Evolutionary conservation across 2,329 filamentous ascomycete genomes (phyloP), one percentile per base, ranked within the genome.

Genomic region (Trichoderma asperellum): DNA sequence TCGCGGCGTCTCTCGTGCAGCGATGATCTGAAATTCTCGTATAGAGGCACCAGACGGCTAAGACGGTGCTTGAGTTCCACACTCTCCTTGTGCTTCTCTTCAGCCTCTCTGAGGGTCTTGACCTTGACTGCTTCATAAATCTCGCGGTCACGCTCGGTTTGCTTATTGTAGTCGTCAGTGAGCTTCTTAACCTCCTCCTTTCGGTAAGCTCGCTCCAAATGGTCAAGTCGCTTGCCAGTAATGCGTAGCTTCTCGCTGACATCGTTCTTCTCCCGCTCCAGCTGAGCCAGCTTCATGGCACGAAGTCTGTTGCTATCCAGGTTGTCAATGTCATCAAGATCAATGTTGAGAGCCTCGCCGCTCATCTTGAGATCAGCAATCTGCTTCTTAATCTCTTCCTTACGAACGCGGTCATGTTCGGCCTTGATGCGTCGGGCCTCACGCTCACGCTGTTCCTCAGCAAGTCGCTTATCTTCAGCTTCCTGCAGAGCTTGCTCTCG

Each of bases 201-300:
- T 76, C 96, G 91, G 87, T 96, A 96, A 47, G 96, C 96, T 84
- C 96, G 92, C 85, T 99, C 96, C 75, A 99, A 84, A 82, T 99
- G 95, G 78, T 99, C 96, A 76, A 97, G 92, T 73, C 96, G 92
- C 88, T 97, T 98, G 80, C 92, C 93, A 71, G 94, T 96, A 75
- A 97, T 89, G 76, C 94, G 91, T 65, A 98, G 88, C 79, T 92
- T 93, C 82, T 97, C 94, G 73, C 92, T 93, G 74, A 97, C 90
- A 77, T 96, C 94, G 77, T 95, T 97, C 91, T 98, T 99, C 86
- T 98, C 96, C 75, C 95, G 94, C 83, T 98, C 96, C 12, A 99
- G 88, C 81, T 97, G 95, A 71, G 93, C 92, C 69, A 99, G 88
- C 86, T 98, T 98, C 83, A 99, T 91, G 74, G 92, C 91, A 79